Evolutionary conservation across 139 green algal genomes (phyloP).

Genomic region (Coelastrella sp.): DNA sequence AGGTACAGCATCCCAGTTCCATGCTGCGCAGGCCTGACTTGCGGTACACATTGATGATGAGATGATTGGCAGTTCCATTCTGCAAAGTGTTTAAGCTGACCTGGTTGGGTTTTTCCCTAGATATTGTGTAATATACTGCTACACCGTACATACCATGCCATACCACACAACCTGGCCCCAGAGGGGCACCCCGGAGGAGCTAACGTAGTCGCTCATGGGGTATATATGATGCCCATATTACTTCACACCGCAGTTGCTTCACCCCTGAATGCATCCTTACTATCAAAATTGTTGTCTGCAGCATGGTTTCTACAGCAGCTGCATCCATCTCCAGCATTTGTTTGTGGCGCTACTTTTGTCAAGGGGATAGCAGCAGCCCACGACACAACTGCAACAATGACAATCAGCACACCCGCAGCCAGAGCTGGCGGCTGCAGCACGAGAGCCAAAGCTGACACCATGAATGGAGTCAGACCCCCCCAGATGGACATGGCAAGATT

Average conservation of each 20-base stretch:
- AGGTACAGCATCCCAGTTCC: no score
- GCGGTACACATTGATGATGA: no score
- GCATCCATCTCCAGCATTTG: background rate
- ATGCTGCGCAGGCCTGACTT: no score
- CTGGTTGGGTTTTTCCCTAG: no score
- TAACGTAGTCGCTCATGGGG: no score
- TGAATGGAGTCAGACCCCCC: background rate
- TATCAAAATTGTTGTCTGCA: background rate
- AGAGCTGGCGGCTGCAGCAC: background rate
- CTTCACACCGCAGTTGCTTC: background rate
- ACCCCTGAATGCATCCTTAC: background rate
- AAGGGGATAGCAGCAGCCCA: background rate
- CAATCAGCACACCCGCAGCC: background rate
- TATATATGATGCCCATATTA: background rate
- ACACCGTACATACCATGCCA: no score
- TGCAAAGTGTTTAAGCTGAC: no score
- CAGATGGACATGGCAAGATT: background rate
- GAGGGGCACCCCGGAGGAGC: no score
- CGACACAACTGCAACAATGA: background rate
- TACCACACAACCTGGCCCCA: no score
- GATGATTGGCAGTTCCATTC: no score
- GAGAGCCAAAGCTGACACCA: background rate
- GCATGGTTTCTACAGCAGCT: background rate
- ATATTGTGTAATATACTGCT: no score
- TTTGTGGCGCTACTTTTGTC: background rate